Evolutionary conservation across 2,329 filamentous ascomycete species (phyloP), one percentile per base, ranked within the genome.

Genomic region (Arthrobotrys iridis): DNA sequence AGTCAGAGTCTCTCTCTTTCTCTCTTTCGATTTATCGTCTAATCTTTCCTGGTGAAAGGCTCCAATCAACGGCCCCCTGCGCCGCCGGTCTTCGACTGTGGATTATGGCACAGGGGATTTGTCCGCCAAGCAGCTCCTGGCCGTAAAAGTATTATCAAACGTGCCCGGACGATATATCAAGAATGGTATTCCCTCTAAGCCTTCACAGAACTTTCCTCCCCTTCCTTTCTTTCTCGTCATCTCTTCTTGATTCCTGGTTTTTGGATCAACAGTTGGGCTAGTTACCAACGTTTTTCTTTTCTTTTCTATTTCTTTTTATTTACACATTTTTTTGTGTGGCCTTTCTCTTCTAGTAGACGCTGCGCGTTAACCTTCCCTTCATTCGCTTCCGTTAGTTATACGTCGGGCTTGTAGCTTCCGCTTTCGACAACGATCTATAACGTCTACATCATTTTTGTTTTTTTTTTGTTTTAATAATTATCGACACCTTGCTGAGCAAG

Each of bases 221-320:
- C 79, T 78, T 77, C 68, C 76, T 77, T 77, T 77, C 62, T 70
- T 55, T 77, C 80, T 79, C 78, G 78, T 77, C 65, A 33, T 64
- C 68, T 63, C 57, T 65, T 72, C 60, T 67, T 71, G 45, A 48
- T 50, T 43, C 57, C 40, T 58, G 43, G 55, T 58, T 52, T 66
- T 41, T 60, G 65, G 66, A 73, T 67, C 43, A 57, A 57, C 60
- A 45, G 71, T 67, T 68, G 71, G 57, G 62, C 57, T 58, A 68
- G 71, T 40, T 74, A 60, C 55, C 66, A 63, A 41, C 60, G 15
- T 3, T 68, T 37, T 33, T 35, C 26, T 67, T 75, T 58, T 62
- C 45, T 48, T 63, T 58, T 35, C 52, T 62, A 55, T 48, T 20
- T 30, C 30, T 59, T 52, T 62, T n/a, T n/a, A n/a, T n/a, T 45